Evolutionary conservation across 1,139 yeast genomes (phyloP).

Genomic region (Zygosaccharomyces sapae): DNA sequence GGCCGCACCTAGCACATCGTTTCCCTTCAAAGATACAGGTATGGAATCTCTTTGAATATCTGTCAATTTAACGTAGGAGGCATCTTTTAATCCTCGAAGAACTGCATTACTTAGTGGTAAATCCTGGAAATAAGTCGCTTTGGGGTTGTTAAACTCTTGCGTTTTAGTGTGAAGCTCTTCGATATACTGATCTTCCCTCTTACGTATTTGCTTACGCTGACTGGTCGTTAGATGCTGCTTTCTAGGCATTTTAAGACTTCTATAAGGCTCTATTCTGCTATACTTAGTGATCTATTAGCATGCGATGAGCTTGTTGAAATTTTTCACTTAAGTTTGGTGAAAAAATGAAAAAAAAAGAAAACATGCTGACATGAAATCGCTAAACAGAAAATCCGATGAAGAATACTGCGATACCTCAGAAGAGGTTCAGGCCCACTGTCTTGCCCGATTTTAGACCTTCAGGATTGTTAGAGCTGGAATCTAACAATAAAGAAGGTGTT

Average conservation of each 20-base stretch:
- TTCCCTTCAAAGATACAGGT: constrained; percentile 71
- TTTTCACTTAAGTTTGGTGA: constrained; percentile 10
- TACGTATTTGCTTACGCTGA: constrained; percentile 41
- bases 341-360: not conserved
- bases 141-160: constrained; percentile 45
- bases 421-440: not conserved
- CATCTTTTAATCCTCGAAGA: constrained; percentile 64
- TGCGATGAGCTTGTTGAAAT: constrained; percentile 22
- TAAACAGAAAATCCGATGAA: not conserved
- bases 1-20: constrained; percentile 89
- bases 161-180: constrained; percentile 45
- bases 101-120: constrained; percentile 71
- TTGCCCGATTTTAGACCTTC: constrained; percentile 41
- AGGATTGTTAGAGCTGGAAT: constrained; percentile 46
- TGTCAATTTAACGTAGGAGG: constrained; percentile 70
- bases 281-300: constrained; percentile 4
- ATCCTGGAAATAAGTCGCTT: constrained; percentile 51
- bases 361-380: constrained; percentile 1
- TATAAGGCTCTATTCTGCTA: not conserved
- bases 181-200: constrained; percentile 46
- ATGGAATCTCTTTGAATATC: constrained; percentile 83
- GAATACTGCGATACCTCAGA: not conserved
- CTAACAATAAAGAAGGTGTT: constrained; percentile 41
- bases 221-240: constrained; percentile 39
- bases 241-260: constrained; percentile 39